Percentiles rank a stretch among this genome's conserved stretches.
phyloP scores from a whole-genome alignment of 805 yeast species.

The Cyberlindnera subsufficiens region DNA sequence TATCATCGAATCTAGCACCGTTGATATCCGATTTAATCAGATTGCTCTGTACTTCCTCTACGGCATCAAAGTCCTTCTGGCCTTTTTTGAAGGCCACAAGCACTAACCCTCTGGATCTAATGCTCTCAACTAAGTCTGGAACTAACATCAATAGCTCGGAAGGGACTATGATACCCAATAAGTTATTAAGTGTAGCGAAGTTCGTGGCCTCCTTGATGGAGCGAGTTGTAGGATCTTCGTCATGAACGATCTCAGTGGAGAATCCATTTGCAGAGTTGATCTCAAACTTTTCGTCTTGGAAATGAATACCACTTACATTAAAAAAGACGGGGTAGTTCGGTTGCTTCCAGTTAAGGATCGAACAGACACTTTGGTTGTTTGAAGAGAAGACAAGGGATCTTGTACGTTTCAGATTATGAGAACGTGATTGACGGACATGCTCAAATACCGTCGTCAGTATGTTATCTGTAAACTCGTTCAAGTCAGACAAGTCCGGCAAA shows the following conservation, averaged over 20 bases:
- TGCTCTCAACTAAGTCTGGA: slow-evolving; percentile 68
- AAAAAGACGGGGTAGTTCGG: slow-evolving; percentile 95
- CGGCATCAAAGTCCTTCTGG: slow-evolving; percentile 12
- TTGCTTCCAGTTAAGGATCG: slow-evolving; percentile 95
- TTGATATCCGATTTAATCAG: slow-evolving; percentile 34
- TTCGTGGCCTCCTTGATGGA: slow-evolving; percentile 78
- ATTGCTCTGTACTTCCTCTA: slow-evolving; percentile 4
- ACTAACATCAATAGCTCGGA: slow-evolving; percentile 63
- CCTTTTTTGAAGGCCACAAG: slow-evolving; percentile 62
- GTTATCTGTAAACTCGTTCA: slow-evolving; percentile 73
- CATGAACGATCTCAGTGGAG: slow-evolving; percentile 17
- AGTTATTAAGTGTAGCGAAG: slow-evolving; percentile 76
- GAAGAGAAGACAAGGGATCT: slow-evolving; percentile 82
- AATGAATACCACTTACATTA: slow-evolving; percentile 63
- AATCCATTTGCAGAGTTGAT: slow-evolving; percentile 39
- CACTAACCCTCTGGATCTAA: slow-evolving; percentile 76
- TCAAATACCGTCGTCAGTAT: slow-evolving; percentile 68
- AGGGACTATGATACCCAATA: slow-evolving; percentile 79
- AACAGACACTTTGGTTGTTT: slow-evolving; percentile 83
- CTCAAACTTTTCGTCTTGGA: slow-evolving; percentile 27
- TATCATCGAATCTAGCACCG: slow-evolving; percentile 59
- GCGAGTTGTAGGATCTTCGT: slow-evolving; percentile 43
- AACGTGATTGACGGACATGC: slow-evolving; percentile 53
- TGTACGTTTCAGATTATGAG: slow-evolving; percentile 28
- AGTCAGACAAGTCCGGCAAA: slow-evolving; percentile 36